Conservation (phyloP, 805 yeast genomes). For the Ogataea minuta region DNA sequence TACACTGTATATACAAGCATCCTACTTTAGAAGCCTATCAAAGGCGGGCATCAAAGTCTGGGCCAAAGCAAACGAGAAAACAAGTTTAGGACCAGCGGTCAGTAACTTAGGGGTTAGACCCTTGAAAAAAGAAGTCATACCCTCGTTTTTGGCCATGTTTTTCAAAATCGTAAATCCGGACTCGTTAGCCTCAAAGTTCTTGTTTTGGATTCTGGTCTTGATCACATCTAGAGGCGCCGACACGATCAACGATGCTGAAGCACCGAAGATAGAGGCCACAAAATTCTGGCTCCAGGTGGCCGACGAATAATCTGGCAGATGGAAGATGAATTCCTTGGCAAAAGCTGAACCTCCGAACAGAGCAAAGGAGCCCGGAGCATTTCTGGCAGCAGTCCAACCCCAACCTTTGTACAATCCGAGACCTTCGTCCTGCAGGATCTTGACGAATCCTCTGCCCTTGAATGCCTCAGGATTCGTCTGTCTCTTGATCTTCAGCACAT, state of each 20-base stretch:
- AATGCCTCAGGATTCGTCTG: constrained; percentile 99
- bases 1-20: constrained; percentile 5
- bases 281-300: constrained; percentile 97
- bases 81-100: constrained; percentile 98
- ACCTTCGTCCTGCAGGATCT: constrained; percentile 87
- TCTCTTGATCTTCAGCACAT: constrained; percentile 95
- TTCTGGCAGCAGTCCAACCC: constrained; percentile 99
- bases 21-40: constrained; percentile 55
- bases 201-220: constrained; percentile 97
- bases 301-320: constrained; percentile 76
- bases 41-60: constrained; percentile 96
- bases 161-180: constrained; percentile 88
- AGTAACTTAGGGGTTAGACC: constrained; percentile 94
- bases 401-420: constrained; percentile 93
- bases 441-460: constrained; percentile 94
- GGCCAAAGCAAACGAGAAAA: constrained; percentile 96
- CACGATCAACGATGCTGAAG: constrained; percentile 93
- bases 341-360: constrained; percentile 98
- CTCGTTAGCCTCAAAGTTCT: constrained; percentile 93
- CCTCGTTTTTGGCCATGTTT: constrained; percentile 92
- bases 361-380: constrained; percentile 98
- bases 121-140: constrained; percentile 86
- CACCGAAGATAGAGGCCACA: constrained; percentile 92
- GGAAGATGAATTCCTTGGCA: constrained; percentile 93
- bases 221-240: constrained; percentile 98